A percentile compares a stretch with the other conserved stretches of the same genome.
Conservation (phyloP, 805 yeast species). For the Ogataea methanolica region DNA sequence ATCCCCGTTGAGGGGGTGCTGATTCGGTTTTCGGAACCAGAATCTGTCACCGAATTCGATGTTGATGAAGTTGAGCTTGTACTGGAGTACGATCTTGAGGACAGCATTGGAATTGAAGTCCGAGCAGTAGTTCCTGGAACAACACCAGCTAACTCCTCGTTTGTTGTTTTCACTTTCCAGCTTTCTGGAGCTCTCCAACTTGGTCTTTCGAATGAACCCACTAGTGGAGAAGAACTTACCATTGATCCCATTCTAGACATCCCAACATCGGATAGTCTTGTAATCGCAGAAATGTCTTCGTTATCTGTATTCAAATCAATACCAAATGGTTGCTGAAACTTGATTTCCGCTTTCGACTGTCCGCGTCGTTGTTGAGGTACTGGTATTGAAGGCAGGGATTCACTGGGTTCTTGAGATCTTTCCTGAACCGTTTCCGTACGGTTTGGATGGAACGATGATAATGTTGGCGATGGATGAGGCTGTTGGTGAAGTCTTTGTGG, state of each 20-base stretch:
- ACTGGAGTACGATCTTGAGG: background rate
- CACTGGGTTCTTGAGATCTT: background rate
- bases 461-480: background rate
- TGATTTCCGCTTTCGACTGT: background rate
- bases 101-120: conserved; percentile 8
- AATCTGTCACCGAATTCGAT: no score
- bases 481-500: background rate
- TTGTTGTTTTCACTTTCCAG: conserved; percentile 49
- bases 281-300: conserved; percentile 16
- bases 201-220: conserved; percentile 5
- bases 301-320: conserved; percentile 23
- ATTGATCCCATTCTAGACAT: conserved; percentile 23
- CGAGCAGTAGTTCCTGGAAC: conserved; percentile 12
- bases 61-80: no score
- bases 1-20: no score
- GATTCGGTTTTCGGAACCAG: no score
- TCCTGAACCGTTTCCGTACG: conserved; percentile 4
- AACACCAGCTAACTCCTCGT: conserved; percentile 4
- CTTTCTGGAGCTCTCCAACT: conserved; percentile 56
- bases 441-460: conserved; percentile 2
- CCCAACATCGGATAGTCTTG: conserved; percentile 12
- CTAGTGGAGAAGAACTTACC: conserved; percentile 11
- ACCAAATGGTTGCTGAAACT: conserved; percentile 10
- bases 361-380: conserved; percentile 1
- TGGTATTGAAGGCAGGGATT: background rate